Percentiles rank a stretch among this genome's conserved stretches.
Evolutionary conservation across 179 eudicot genomes (phyloP).

Genomic region (Carnegiea gigantea): DNA sequence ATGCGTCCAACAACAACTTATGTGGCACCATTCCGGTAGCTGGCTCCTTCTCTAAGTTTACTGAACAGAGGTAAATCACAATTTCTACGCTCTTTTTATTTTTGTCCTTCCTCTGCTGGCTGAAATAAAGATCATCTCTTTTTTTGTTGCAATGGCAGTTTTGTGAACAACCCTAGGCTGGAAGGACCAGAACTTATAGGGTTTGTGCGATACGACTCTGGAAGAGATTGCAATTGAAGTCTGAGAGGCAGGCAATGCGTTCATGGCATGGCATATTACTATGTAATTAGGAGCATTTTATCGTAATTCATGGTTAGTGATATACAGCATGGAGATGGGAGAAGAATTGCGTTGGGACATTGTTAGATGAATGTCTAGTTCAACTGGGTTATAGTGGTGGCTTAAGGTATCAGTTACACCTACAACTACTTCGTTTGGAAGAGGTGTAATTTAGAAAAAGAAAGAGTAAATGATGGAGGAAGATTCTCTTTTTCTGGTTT

Average conservation of each 20-base stretch:
- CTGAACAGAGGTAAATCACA: constrained; percentile 49
- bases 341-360: background rate
- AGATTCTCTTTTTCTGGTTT: background rate
- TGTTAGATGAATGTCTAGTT: constrained; percentile 14
- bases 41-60: constrained; percentile 65
- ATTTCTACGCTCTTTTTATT: background rate
- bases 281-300: constrained; percentile 16
- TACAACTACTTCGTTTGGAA: constrained; percentile 4
- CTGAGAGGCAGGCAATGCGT: background rate
- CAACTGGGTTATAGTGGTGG: constrained; percentile 1
- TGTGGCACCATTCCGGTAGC: constrained; percentile 68
- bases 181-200: constrained; percentile 79
- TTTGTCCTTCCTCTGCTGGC: background rate
- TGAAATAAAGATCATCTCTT: background rate
- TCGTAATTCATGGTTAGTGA: background rate
- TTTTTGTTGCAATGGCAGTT: constrained; percentile 38
- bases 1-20: constrained; percentile 60
- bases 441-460: background rate
- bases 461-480: background rate
- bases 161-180: constrained; percentile 54
- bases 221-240: constrained; percentile 51
- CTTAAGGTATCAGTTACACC: constrained; percentile 7
- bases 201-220: constrained; percentile 54
- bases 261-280: background rate
- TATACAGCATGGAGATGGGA: constrained; percentile 14